phyloP scores from a whole-genome alignment of 2,329 filamentous ascomycete species.

The Xylaria sp. region DNA sequence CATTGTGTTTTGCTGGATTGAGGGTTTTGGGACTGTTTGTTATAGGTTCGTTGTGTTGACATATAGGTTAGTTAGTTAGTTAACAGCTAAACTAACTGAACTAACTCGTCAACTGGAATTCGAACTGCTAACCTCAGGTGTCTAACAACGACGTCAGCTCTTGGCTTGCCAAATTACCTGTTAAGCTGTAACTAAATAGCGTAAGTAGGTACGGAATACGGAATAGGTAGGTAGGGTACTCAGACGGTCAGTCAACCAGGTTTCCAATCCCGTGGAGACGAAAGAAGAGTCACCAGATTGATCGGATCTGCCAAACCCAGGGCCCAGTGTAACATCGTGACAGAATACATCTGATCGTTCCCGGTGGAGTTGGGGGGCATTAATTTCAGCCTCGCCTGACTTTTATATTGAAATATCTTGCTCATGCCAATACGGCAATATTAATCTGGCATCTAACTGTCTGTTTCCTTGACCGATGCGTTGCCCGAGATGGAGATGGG shows the following conservation, averaged over 20 bases:
- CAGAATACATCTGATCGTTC: not conserved
- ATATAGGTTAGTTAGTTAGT: too few species aligned
- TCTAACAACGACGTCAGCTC: too few species aligned
- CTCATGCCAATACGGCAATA: too few species aligned
- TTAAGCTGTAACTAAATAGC: too few species aligned
- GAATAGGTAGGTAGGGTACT: not conserved
- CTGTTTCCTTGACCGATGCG: not conserved
- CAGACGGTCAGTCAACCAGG: not conserved
- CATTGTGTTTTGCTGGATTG: not conserved
- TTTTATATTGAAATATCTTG: not conserved
- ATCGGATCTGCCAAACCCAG: not conserved
- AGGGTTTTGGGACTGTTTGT: too few species aligned
- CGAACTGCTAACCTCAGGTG: too few species aligned
- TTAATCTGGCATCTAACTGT: too few species aligned
- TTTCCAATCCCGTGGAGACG: not conserved
- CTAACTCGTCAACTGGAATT: too few species aligned
- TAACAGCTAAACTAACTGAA: too few species aligned
- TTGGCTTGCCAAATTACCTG: too few species aligned
- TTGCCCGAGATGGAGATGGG: not conserved
- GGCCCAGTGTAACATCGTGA: not conserved
- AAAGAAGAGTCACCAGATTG: not conserved
- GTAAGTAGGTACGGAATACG: not conserved
- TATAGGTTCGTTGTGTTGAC: too few species aligned
- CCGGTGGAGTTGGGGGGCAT: not conserved
- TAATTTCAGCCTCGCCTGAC: not conserved